phyloP scores from a whole-genome alignment of 1,284 basidiomycete species.

The Leccinum fallax region DNA sequence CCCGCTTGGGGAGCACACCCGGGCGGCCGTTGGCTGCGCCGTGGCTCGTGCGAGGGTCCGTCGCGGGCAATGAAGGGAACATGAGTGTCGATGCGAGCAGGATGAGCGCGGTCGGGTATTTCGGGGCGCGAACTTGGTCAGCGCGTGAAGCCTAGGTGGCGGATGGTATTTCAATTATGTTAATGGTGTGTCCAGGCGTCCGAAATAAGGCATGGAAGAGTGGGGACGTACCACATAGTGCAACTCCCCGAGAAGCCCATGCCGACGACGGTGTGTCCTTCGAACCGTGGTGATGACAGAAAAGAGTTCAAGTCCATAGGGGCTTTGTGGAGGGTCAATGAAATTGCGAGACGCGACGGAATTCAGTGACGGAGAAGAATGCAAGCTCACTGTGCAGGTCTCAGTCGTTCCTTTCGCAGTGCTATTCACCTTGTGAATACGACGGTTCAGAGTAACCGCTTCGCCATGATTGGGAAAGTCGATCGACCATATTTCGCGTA shows the following conservation, averaged over 20 bases:
- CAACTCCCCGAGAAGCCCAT: constrained; percentile 34
- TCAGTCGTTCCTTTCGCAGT: constrained; percentile 7
- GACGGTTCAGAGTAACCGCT: constrained; percentile 47
- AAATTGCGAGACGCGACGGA: too few species aligned
- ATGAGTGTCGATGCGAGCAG: constrained; percentile 36
- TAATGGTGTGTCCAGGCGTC: background rate
- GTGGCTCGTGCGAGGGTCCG: constrained; percentile 28
- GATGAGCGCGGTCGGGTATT: constrained; percentile 21
- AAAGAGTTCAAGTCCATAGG: constrained; percentile 28
- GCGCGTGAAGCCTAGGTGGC: constrained; percentile 20
- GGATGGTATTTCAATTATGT: background rate
- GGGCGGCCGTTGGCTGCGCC: constrained; percentile 31
- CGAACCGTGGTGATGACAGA: constrained; percentile 25
- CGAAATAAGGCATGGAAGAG: background rate
- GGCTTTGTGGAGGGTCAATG: constrained; percentile 14
- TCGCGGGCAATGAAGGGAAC: constrained; percentile 32
- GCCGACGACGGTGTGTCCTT: constrained; percentile 26
- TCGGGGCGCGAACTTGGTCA: constrained; percentile 20
- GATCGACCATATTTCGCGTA: constrained; percentile 55
- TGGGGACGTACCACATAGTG: constrained; percentile 25
- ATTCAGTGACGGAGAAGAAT: background rate
- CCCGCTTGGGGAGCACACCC: constrained; percentile 27
- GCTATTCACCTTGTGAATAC: constrained; percentile 23
- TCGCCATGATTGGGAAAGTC: constrained; percentile 58
- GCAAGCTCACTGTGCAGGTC: constrained; percentile 25